Conservation (phyloP, 495 filamentous ascomycete genomes). For the Mycothermus thermophilus region DNA sequence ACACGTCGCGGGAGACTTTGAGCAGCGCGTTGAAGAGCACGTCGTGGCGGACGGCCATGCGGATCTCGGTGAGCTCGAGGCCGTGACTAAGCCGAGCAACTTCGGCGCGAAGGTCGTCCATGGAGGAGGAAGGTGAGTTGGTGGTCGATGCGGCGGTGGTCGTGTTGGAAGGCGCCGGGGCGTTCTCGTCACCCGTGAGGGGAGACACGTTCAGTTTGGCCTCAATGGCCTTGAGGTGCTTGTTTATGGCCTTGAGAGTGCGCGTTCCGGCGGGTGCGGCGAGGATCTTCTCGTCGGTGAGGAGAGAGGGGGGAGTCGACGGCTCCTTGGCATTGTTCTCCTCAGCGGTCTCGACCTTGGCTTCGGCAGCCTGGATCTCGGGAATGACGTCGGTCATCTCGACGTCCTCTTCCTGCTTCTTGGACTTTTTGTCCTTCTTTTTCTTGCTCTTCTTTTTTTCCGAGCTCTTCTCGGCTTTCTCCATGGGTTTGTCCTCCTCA, state of each 20-base stretch:
- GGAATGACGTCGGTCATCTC: not conserved
- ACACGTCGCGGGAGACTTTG: constrained; percentile 8
- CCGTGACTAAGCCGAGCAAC: constrained; percentile 5
- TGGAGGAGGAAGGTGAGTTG: not conserved
- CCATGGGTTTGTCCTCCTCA: not conserved
- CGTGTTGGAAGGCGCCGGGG: too few species aligned
- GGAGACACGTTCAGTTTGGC: not conserved
- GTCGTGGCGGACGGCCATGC: constrained; percentile 8
- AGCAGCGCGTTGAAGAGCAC: constrained; percentile 13
- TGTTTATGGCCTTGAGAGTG: constrained; percentile 7
- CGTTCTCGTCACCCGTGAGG: too few species aligned
- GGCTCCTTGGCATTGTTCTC: too few species aligned
- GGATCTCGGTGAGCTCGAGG: constrained; percentile 4
- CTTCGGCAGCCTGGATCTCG: too few species aligned
- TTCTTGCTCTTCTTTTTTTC: not conserved
- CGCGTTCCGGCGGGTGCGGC: constrained; percentile 2
- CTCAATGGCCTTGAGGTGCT: constrained; percentile 7
- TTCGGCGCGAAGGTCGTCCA: constrained; percentile 1
- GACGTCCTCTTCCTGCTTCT: not conserved
- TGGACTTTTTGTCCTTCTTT: not conserved
- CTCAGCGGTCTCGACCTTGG: too few species aligned
- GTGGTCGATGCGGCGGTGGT: not conserved
- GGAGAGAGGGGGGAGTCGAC: not conserved
- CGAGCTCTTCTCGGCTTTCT: not conserved
- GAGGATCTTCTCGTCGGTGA: not conserved